phyloP scores from a whole-genome alignment of 2,329 filamentous ascomycete genomes.

The Erysiphe pulchra region DNA sequence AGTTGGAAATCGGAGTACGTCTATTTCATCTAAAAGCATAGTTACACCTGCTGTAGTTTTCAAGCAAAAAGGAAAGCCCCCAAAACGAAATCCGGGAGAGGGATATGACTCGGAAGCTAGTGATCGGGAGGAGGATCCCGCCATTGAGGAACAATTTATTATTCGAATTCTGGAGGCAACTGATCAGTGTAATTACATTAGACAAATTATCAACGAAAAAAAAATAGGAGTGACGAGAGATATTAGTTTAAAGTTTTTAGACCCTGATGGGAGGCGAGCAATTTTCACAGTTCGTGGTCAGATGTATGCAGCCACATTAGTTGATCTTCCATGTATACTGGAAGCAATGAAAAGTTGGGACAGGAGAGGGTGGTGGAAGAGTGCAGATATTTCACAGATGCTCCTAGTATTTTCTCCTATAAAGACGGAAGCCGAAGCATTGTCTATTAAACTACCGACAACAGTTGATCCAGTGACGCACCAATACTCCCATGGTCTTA shows the following conservation, averaged over 20 bases:
- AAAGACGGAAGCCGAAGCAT: conserved; percentile 24
- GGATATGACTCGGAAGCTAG: conserved; percentile 94
- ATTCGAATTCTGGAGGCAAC: conserved; percentile 42
- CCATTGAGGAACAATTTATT: conserved; percentile 73
- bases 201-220: conserved; percentile 47
- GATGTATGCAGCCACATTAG: conserved; percentile 37
- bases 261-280: conserved; percentile 33
- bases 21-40: conserved; percentile 7
- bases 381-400: conserved; percentile 52
- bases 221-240: conserved; percentile 49
- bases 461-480: conserved; percentile 11
- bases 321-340: conserved; percentile 43
- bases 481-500: conserved; percentile 26
- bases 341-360: conserved; percentile 58
- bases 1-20: conserved; percentile 1
- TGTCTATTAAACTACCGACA: conserved; percentile 9
- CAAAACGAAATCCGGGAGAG: conserved; percentile 49
- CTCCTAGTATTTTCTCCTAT: conserved; percentile 36
- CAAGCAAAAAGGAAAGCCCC: conserved; percentile 40
- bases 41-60: conserved; percentile 24
- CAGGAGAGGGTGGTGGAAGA: conserved; percentile 46
- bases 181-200: conserved; percentile 62
- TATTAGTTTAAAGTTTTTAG: conserved; percentile 56
- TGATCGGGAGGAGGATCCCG: conserved; percentile 65
- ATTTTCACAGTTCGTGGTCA: conserved; percentile 31